A percentile compares a stretch with the other conserved stretches of the same genome.
phyloP scores from a whole-genome alignment of 2,329 filamentous ascomycete genomes.

The Fusarium foetens region DNA sequence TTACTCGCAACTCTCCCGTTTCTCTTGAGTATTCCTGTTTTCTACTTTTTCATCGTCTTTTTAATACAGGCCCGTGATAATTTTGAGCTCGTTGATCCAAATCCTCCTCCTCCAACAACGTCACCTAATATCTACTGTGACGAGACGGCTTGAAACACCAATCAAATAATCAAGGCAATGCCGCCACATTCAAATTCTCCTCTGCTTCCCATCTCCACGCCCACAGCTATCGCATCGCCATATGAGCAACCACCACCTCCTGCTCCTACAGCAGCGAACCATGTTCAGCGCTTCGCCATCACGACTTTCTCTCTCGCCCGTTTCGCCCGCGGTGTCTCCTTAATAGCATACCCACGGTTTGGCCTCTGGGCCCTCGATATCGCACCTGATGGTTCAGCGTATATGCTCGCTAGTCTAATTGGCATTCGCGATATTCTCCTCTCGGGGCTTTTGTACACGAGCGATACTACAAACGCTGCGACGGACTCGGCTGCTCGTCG shows the following conservation, averaged over 20 bases:
- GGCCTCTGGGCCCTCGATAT: conserved; percentile 47
- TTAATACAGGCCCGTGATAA: conserved; percentile 15
- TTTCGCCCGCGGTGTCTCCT: conserved; percentile 44
- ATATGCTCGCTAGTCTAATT: conserved; percentile 47
- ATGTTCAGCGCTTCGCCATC: conserved; percentile 41
- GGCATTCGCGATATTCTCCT: conserved; percentile 48
- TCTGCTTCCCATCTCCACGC: conserved; percentile 42
- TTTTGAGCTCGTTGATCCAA: conserved; percentile 16
- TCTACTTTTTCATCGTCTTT: conserved; percentile 11
- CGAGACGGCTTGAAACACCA: neutral
- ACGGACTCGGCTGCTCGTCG: conserved; percentile 30
- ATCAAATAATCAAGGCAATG: conserved; percentile 27
- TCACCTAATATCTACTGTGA: neutral
- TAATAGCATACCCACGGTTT: conserved; percentile 45
- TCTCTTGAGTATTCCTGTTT: conserved; percentile 11
- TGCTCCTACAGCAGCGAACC: conserved; percentile 19
- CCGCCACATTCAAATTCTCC: conserved; percentile 35
- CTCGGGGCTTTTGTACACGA: conserved; percentile 44
- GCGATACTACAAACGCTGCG: conserved; percentile 30
- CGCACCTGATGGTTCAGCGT: conserved; percentile 40
- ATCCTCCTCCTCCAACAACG: neutral
- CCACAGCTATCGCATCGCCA: conserved; percentile 35
- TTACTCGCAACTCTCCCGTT: conserved; percentile 14
- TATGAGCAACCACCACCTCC: conserved; percentile 2
- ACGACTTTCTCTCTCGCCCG: conserved; percentile 42